Percentiles rank a stretch among this genome's conserved stretches.
These are phyloP conservation scores for Epichloe bromicola DNA, from an alignment of 2,329 filamentous ascomycete genomes.

Conservation along the genomic window DNA sequence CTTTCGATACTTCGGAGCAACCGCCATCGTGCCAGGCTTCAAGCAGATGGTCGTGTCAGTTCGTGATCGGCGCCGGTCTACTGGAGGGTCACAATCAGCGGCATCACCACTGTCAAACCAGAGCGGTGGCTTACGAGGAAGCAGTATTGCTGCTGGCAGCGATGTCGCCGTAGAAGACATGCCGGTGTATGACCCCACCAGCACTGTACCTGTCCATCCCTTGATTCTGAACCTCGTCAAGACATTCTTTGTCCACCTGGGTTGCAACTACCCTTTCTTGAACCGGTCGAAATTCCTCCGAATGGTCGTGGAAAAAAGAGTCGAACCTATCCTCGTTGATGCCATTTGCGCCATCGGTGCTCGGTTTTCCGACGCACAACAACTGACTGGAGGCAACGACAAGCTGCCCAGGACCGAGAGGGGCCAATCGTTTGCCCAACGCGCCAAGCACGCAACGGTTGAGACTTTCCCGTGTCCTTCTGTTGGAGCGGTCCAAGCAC, in stretches of 20 bases:
- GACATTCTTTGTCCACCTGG: conserved; percentile 69
- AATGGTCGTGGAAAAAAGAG: conserved; percentile 61
- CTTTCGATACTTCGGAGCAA: conserved; percentile 82
- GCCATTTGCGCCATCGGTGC: conserved; percentile 73
- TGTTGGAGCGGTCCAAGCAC: conserved; percentile 73
- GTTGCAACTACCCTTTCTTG: conserved; percentile 77
- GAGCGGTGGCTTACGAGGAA: conserved; percentile 19
- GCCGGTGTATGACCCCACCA: conserved; percentile 66
- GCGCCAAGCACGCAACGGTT: conserved; percentile 70
- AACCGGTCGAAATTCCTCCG: conserved; percentile 58
- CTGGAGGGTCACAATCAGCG: conserved; percentile 41
- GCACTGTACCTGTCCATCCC: conserved; percentile 56
- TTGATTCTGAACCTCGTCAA: conserved; percentile 66
- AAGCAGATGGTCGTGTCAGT: conserved; percentile 84
- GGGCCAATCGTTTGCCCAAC: conserved; percentile 65
- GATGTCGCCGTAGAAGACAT: conserved; percentile 38
- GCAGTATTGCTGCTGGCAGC: conserved; percentile 30
- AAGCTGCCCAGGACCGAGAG: conserved; percentile 49
- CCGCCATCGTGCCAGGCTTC: conserved; percentile 81
- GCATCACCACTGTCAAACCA: conserved; percentile 34
- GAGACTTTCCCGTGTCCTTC: conserved; percentile 75
- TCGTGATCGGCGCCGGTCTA: conserved; percentile 49
- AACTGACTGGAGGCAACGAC: conserved; percentile 33
- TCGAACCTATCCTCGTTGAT: conserved; percentile 77
- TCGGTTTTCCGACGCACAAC: conserved; percentile 56